Evolutionary conservation across 306 rosid species (phyloP).

Genomic region (Citrullus mucosospermus): DNA sequence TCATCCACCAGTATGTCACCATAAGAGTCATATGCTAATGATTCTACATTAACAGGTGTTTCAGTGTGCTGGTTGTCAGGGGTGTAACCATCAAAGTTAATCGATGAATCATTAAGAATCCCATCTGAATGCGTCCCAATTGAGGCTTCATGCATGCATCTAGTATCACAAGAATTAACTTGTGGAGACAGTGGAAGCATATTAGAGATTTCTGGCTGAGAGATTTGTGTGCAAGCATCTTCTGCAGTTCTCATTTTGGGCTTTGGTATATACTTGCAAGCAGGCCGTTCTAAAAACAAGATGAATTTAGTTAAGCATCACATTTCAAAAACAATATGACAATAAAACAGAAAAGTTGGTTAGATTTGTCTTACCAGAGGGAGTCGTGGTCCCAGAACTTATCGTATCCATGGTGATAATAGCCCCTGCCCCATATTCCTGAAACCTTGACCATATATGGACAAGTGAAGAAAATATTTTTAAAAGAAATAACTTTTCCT

Average conservation of each 20-base stretch:
- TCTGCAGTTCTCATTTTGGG: constrained; percentile 17
- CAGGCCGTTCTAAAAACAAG: constrained; percentile 15
- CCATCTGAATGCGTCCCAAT: constrained; percentile 19
- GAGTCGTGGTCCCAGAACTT: constrained; percentile 6
- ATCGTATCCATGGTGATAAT: constrained; percentile 9
- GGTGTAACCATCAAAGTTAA: constrained; percentile 18
- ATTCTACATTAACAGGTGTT: constrained; percentile 32
- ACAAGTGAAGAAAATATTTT: background rate
- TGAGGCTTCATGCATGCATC: constrained; percentile 12
- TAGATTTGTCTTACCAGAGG: constrained; percentile 15
- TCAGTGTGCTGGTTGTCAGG: constrained; percentile 17
- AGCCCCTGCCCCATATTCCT: constrained; percentile 28
- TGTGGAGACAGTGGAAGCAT: constrained; percentile 9
- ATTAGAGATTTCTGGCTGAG: constrained; percentile 18
- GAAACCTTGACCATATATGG: constrained; percentile 9
- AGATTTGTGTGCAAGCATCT: constrained; percentile 4
- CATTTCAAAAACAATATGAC: background rate
- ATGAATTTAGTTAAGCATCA: background rate
- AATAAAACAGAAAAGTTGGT: background rate
- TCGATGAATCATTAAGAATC: constrained; percentile 23
- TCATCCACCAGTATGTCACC: constrained; percentile 26
- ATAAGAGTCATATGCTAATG: constrained; percentile 12
- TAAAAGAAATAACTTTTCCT: background rate
- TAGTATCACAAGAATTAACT: constrained; percentile 9
- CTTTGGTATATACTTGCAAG: constrained; percentile 26